Evolutionary conservation across 2,329 filamentous ascomycete species (phyloP), one percentile per base, ranked within the genome.

Genomic region (Herpotrichia juniperi): DNA sequence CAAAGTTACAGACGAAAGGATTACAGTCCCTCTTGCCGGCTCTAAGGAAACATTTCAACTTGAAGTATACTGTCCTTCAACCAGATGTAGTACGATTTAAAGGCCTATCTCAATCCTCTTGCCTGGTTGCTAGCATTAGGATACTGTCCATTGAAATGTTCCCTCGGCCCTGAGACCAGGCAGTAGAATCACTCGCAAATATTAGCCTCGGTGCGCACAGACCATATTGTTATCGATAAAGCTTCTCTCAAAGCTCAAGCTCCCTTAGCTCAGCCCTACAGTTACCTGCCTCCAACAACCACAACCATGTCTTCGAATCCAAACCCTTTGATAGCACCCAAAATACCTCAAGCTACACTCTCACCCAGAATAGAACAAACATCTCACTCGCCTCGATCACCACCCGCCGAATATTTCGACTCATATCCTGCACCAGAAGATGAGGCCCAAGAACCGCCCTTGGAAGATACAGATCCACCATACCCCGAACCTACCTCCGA

Each of bases 401-500:
- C 62, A n/a, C 57, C 56, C 2, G 31, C 59, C n/a, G 46, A 56
- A 8, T 58, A 64, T 16, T 61, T 62, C 25, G 62, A 71, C 49
- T 61, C 67, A 6, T 54, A 62, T 34, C 60, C 63, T 8, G 32
- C 37, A 17, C 32, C 52, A 6, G 56, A 57, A 16, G 48, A 64
- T 40, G 57, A 67, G 24, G 47, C 51, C 32, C 46, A 54, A 25
- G 53, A 62, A 26, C 54, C 63, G 30, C 54, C 53, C 30, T 42
- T 46, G 42, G 30, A 58, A 28, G 65, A 71, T 12, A 64, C 69
- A 42, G 66, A 72, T 39, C 62, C 68, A 45, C 64, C 71, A 9
- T 72, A 72, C 45, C 65, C 62, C 7, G 71, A 74, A 56, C 66
- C 68, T 32, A 58, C 45, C 50, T 68, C 69, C 26, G 64, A 68